Conservation (phyloP, 768 basidiomycete genomes). For the Boletus tomentosulus region DNA sequence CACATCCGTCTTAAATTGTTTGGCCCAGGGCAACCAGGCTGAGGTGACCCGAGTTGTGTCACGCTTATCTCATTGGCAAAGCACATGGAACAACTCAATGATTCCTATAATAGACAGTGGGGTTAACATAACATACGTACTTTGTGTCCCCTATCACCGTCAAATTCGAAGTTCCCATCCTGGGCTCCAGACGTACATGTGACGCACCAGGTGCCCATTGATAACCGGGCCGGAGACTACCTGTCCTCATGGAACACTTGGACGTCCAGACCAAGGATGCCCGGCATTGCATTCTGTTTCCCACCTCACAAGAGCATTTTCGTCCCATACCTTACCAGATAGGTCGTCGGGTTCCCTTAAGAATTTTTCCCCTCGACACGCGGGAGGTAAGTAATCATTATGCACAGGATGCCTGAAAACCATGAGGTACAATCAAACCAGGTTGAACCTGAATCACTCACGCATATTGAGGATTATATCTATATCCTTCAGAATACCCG, state of each 20-base stretch:
- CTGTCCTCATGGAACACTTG: background rate
- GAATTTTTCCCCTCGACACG: slow-evolving; percentile 42
- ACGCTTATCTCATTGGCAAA: slow-evolving; percentile 1
- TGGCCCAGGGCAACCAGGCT: no score
- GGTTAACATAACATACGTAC: background rate
- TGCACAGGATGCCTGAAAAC: slow-evolving; percentile 55
- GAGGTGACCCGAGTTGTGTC: background rate
- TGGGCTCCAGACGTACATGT: background rate
- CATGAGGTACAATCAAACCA: background rate
- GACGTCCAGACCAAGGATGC: slow-evolving; percentile 44
- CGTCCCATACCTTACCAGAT: slow-evolving; percentile 55
- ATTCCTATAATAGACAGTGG: background rate
- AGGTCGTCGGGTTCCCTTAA: slow-evolving; percentile 41
- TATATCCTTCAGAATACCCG: slow-evolving; percentile 62
- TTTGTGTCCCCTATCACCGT: background rate
- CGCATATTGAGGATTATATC: slow-evolving; percentile 58
- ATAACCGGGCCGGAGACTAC: background rate
- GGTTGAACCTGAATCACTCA: slow-evolving; percentile 25
- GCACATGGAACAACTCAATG: background rate
- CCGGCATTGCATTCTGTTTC: slow-evolving; percentile 51
- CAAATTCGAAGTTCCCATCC: background rate
- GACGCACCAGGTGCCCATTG: background rate
- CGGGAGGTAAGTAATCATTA: slow-evolving; percentile 56
- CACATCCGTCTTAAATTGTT: background rate
- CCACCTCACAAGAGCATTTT: slow-evolving; percentile 51